These are phyloP conservation scores for Trichoderma endophyticum DNA, from an alignment of 2,329 filamentous ascomycete genomes.

Conservation along the genomic window DNA sequence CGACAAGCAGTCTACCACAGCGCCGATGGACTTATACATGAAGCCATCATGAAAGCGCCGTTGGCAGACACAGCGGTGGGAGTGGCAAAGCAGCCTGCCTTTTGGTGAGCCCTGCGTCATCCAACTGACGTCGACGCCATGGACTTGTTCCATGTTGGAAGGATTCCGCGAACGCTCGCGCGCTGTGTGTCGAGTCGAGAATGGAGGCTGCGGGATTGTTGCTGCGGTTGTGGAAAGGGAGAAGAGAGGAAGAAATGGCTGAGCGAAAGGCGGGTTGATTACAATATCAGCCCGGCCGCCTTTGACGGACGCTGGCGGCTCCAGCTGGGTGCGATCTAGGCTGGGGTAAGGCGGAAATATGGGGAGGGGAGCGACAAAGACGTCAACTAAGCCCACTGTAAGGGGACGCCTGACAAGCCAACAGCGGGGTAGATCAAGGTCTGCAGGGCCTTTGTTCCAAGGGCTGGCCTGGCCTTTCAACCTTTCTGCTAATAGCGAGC, in stretches of 20 bases:
- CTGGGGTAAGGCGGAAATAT: constrained; percentile 17
- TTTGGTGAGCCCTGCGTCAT: constrained; percentile 77
- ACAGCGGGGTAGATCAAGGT: constrained; percentile 12
- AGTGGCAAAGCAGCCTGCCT: constrained; percentile 53
- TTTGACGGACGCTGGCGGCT: constrained; percentile 7
- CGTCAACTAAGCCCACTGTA: constrained; percentile 6
- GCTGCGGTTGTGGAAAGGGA: background rate
- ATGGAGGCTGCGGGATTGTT: background rate
- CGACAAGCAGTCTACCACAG: background rate
- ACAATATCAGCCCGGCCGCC: constrained; percentile 2
- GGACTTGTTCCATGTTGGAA: constrained; percentile 71
- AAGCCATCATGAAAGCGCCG: background rate
- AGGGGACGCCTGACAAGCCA: constrained; percentile 10
- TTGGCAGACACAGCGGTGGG: constrained; percentile 9
- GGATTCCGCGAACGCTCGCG: constrained; percentile 15
- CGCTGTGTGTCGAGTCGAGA: background rate
- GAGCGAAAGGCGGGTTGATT: constrained; percentile 14
- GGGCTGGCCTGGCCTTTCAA: background rate
- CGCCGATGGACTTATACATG: background rate
- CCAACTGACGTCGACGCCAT: constrained; percentile 86
- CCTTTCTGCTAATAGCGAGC: background rate
- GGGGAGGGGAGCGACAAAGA: constrained; percentile 1
- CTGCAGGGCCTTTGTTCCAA: background rate
- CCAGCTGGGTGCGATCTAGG: constrained; percentile 17
- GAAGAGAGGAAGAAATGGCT: background rate